Base-by-base conservation (phyloP, 306 rosid genomes). In the Dryas alaskensis region DNA sequence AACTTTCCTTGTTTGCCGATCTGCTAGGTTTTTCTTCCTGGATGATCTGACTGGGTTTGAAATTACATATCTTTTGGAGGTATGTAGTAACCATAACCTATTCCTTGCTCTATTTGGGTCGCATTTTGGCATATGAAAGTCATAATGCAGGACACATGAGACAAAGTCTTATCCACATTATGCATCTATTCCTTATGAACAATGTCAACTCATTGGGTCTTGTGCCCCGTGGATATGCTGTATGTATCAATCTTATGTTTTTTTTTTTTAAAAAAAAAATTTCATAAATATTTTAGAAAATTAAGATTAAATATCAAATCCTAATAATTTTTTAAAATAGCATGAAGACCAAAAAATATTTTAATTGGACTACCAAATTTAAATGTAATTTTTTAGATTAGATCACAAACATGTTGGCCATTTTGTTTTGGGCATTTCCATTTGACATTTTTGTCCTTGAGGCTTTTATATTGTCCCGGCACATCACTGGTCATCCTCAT, bases 31-130 rank as follows among this genome's bases (percentile, higher is more conserved):
- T 84, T 94, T 94, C 88, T 94, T 94, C 86, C 83, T 94, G 58
- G 99, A 94, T 76, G 96, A 92, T 65, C 65, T 94, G 71, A 92
- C 99, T 4, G 99, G 97, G 70, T 92, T 92, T 46, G 97, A 94
- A 81, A 84, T 94, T 76, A 53, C 94, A 3, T 94, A 84, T 84
- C 79, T 94, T 10, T 77, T 94, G 76, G 91, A 86, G 96, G 97
- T 92, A 86, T 7, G 47, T 42, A 3, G 4, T 63, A 22, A 22
- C n/a, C 46, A 44, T 52, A 17, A 37, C 6, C 7, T 51, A 43
- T 25, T 60, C 60, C 67, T 70, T 58, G 8, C 74, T 72, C 4
- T 69, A 63, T 61, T 57, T 25, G 9, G 37, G 37, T 31, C 58
- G 9, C 10, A 60, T 43, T 14, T 71, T 16, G 62, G 50, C 60